Conservation (phyloP, 1,284 basidiomycete genomes). For the Cryptococcus sp. region DNA sequence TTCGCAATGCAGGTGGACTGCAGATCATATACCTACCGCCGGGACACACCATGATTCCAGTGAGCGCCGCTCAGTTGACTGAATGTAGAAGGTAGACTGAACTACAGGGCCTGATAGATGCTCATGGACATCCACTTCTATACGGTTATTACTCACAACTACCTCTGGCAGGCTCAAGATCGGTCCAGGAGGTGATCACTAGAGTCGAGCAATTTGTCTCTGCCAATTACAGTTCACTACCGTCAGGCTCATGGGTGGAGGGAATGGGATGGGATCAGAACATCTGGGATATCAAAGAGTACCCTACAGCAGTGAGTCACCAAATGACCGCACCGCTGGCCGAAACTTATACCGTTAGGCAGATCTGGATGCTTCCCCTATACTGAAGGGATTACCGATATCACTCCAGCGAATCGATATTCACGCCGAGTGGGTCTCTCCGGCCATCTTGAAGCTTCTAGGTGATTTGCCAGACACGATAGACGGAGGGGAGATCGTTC, state of each 20-base stretch:
- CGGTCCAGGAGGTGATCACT: slow-evolving; percentile 58
- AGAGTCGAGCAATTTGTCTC: slow-evolving; percentile 62
- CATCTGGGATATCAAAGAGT: slow-evolving; percentile 54
- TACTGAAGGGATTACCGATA: slow-evolving; percentile 64
- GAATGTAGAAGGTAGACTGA: not conserved
- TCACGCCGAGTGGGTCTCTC: slow-evolving; percentile 80
- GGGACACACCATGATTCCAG: slow-evolving; percentile 40
- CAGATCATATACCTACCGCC: slow-evolving; percentile 33
- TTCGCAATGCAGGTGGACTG: slow-evolving; percentile 40
- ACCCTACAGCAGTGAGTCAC: slow-evolving; percentile 68
- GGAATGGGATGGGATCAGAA: slow-evolving; percentile 95
- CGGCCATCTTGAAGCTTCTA: slow-evolving; percentile 59
- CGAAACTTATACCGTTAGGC: slow-evolving; percentile 46
- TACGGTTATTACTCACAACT: slow-evolving; percentile 56
- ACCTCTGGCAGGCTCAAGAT: slow-evolving; percentile 58
- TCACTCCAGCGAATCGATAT: slow-evolving; percentile 69
- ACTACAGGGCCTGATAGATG: slow-evolving; percentile 53
- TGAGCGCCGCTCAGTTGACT: slow-evolving; percentile 8
- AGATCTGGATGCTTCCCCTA: slow-evolving; percentile 61
- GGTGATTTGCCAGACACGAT: slow-evolving; percentile 54
- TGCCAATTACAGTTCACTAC: slow-evolving; percentile 31
- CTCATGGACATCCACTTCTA: slow-evolving; percentile 53
- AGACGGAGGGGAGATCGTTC: slow-evolving; percentile 70
- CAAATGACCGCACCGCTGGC: not conserved
- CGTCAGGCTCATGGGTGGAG: slow-evolving; percentile 62